Evolutionary conservation across 2,329 filamentous ascomycete species (phyloP).

Genomic region (Penicillium sp.): DNA sequence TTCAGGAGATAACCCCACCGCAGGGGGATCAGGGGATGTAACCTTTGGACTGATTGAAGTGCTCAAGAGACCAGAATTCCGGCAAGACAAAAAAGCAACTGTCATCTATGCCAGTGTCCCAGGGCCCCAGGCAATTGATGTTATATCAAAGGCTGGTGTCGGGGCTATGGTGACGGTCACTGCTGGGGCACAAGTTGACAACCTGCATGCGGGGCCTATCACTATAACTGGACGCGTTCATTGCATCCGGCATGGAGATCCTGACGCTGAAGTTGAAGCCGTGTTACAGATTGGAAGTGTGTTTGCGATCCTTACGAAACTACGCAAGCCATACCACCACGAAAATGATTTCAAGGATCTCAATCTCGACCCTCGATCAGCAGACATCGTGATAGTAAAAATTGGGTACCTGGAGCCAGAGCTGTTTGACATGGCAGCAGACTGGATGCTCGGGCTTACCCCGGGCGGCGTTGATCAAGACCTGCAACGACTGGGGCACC

Average conservation of each 20-base stretch:
- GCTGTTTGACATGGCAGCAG: conserved; percentile 54
- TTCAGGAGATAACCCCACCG: conserved; percentile 57
- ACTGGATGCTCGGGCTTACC: conserved; percentile 56
- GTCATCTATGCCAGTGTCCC: conserved; percentile 57
- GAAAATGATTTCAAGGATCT: conserved; percentile 55
- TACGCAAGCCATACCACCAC: conserved; percentile 56
- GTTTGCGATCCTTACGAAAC: conserved; percentile 53
- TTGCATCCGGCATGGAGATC: conserved; percentile 53
- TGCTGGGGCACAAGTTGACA: conserved; percentile 52
- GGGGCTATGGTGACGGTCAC: conserved; percentile 52
- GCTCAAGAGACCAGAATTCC: conserved; percentile 49
- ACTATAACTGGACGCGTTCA: conserved; percentile 54
- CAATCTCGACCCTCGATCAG: conserved; percentile 46
- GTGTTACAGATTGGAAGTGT: conserved; percentile 53
- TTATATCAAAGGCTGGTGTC: conserved; percentile 47
- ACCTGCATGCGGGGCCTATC: conserved; percentile 50
- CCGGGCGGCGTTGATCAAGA: conserved; percentile 57
- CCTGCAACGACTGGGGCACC: conserved; percentile 50
- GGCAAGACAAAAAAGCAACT: conserved; percentile 35
- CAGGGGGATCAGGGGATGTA: conserved; percentile 55
- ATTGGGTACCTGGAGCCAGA: conserved; percentile 58
- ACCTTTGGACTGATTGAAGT: conserved; percentile 53
- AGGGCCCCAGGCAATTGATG: conserved; percentile 45
- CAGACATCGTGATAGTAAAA: conserved; percentile 56
- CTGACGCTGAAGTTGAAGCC: conserved; percentile 49